These are phyloP conservation scores for Phialophora verrucosa DNA, from an alignment of 2,329 filamentous ascomycete species.

Conservation along the genomic window DNA sequence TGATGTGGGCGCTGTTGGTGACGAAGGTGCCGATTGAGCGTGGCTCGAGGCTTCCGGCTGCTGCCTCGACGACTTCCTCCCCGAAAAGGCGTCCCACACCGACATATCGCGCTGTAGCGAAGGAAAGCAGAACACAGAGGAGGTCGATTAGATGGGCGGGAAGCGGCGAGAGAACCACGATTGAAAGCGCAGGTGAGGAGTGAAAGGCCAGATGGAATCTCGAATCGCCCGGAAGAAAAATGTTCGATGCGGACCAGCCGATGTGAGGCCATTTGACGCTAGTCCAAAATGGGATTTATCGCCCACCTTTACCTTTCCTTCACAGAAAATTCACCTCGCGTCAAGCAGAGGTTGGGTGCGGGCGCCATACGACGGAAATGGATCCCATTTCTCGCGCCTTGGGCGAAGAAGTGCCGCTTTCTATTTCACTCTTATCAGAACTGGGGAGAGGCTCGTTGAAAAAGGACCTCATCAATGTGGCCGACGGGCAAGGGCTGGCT, in stretches of 20 bases:
- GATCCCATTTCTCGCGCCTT: constrained; percentile 41
- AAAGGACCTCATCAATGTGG: constrained; percentile 10
- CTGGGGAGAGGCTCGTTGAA: constrained; percentile 29
- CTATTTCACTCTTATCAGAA: constrained; percentile 28
- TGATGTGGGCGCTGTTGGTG: constrained; percentile 28
- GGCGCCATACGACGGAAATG: constrained; percentile 16
- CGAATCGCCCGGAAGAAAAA: constrained; percentile 20
- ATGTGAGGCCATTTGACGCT: neutral
- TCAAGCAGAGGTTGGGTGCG: neutral
- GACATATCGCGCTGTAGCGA: constrained; percentile 51
- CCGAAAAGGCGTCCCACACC: constrained; percentile 67
- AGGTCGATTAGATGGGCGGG: constrained; percentile 4
- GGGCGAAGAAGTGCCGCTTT: constrained; percentile 24
- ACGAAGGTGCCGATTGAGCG: constrained; percentile 49
- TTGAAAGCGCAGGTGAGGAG: constrained; percentile 11
- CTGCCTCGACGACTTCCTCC: constrained; percentile 56
- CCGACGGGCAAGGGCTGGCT: constrained; percentile 15
- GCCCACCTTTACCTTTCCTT: neutral
- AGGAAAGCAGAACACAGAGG: neutral
- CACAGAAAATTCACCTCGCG: neutral
- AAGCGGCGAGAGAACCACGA: constrained; percentile 11
- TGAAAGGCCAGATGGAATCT: constrained; percentile 13
- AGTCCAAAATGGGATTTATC: neutral
- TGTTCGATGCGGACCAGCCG: constrained; percentile 9
- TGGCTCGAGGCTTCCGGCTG: constrained; percentile 47